A percentile compares a stretch with the other conserved stretches of the same genome.
These are phyloP conservation scores for Cercophora sp. DNA, from an alignment of 495 filamentous ascomycete genomes.

Conservation along the genomic window DNA sequence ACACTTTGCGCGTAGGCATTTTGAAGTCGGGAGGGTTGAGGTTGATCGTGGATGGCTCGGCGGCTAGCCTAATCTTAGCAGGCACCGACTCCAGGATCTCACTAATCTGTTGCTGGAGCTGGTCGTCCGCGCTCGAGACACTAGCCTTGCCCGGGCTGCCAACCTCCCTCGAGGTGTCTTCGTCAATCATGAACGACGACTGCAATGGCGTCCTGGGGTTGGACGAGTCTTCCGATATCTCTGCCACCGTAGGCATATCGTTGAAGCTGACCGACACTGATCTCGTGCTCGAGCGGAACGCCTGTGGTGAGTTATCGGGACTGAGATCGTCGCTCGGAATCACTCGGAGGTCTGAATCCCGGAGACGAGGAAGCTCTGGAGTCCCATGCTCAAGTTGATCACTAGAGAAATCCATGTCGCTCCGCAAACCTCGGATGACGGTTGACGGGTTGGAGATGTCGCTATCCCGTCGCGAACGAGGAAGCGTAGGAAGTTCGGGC, in stretches of 20 bases:
- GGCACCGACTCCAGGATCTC: constrained; percentile 78
- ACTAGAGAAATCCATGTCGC: constrained; percentile 26
- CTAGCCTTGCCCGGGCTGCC: constrained; percentile 31
- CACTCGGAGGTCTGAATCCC: constrained; percentile 18
- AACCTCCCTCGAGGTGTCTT: constrained; percentile 29
- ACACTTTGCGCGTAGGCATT: constrained; percentile 37
- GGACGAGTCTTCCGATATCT: constrained; percentile 29
- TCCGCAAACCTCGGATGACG: constrained; percentile 31
- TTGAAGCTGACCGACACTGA: constrained; percentile 43
- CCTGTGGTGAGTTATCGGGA: constrained; percentile 41
- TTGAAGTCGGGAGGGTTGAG: constrained; percentile 46
- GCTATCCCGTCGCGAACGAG: constrained; percentile 29
- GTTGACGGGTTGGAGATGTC: constrained; percentile 38
- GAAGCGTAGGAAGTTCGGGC: constrained; percentile 17
- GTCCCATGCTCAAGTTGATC: constrained; percentile 24
- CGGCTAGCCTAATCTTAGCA: constrained; percentile 70
- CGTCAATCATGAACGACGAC: constrained; percentile 16
- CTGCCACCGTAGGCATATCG: constrained; percentile 36
- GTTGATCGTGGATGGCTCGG: constrained; percentile 43
- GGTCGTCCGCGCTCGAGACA: constrained; percentile 49
- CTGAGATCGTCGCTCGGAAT: constrained; percentile 33
- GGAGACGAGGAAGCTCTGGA: constrained; percentile 34
- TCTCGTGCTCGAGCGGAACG: constrained; percentile 32
- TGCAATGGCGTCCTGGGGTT: constrained; percentile 23
- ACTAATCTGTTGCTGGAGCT: constrained; percentile 80